Evolutionary conservation across 1,284 basidiomycete species (phyloP).

Genomic region (Cystobasidium pallidum): DNA sequence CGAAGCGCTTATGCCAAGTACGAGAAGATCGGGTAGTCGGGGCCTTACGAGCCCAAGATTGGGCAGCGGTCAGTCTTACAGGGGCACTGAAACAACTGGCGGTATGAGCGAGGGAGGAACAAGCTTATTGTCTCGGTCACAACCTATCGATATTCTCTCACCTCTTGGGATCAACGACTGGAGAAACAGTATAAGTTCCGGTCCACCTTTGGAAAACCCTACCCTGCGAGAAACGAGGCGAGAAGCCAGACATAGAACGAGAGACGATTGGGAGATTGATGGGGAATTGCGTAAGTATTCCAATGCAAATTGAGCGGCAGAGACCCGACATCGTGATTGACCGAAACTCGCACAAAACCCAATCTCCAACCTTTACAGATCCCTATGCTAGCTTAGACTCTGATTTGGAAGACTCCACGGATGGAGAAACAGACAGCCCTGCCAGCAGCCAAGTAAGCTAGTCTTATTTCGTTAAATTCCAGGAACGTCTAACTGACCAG

Average conservation of each 20-base stretch:
- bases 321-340: no score
- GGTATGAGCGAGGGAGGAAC: neutral
- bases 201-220: neutral
- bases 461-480: no score
- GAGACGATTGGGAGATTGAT: neutral
- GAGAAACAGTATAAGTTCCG: neutral
- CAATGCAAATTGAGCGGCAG: no score
- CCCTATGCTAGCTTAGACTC: slow-evolving; percentile 1
- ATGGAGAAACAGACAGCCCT: slow-evolving; percentile 9
- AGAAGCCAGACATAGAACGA: neutral
- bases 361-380: neutral
- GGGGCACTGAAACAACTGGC: neutral
- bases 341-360: no score
- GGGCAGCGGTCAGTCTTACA: slow-evolving; percentile 6
- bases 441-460: neutral
- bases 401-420: slow-evolving; percentile 10
- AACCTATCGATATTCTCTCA: slow-evolving; percentile 1
- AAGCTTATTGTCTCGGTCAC: slow-evolving; percentile 4
- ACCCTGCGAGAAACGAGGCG: slow-evolving; percentile 1
- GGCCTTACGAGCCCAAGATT: neutral
- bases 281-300: slow-evolving; percentile 1
- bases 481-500: no score
- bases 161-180: neutral
- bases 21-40: slow-evolving; percentile 4
- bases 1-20: neutral